Conservation (phyloP, 768 basidiomycete genomes). For the Russula compacta region DNA sequence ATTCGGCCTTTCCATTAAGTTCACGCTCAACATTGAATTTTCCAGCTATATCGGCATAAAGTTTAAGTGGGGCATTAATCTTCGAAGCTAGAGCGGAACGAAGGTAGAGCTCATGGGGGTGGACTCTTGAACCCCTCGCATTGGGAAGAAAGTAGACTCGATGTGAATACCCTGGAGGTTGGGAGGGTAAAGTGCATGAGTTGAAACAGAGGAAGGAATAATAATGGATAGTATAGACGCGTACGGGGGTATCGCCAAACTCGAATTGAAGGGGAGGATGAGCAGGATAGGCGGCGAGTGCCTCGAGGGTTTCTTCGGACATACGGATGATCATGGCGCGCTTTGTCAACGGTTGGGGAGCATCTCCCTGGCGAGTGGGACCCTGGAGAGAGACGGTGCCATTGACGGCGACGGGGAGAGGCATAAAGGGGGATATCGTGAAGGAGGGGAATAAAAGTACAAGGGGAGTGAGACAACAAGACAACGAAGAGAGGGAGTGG, state of each 20-base stretch:
- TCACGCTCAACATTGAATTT: conserved; percentile 61
- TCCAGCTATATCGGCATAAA: conserved; percentile 65
- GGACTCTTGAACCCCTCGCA: conserved; percentile 45
- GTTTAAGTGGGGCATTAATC: conserved; percentile 57
- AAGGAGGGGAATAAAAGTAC: conserved; percentile 3
- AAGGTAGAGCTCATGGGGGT: conserved; percentile 66
- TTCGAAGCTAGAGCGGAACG: conserved; percentile 49
- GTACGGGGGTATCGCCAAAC: conserved; percentile 52
- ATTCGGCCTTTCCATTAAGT: conserved; percentile 35
- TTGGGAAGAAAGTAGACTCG: conserved; percentile 53
- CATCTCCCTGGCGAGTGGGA: conserved; percentile 45
- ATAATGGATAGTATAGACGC: conserved; percentile 20
- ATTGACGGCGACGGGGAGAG: conserved; percentile 43
- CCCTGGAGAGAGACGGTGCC: conserved; percentile 50
- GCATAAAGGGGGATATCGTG: conserved; percentile 37
- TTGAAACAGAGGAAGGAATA: neutral
- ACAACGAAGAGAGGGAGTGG: neutral
- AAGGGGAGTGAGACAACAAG: neutral
- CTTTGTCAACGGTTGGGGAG: conserved; percentile 52
- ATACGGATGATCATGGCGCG: conserved; percentile 69
- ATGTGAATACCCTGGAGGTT: conserved; percentile 42
- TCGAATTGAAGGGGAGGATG: conserved; percentile 46
- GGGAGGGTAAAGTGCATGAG: neutral
- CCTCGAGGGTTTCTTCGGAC: conserved; percentile 63
- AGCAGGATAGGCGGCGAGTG: conserved; percentile 43